A percentile compares a stretch with the other conserved stretches of the same genome.
These are phyloP conservation scores for Boletus eberwhitei DNA, from an alignment of 768 basidiomycete genomes.

Conservation along the genomic window DNA sequence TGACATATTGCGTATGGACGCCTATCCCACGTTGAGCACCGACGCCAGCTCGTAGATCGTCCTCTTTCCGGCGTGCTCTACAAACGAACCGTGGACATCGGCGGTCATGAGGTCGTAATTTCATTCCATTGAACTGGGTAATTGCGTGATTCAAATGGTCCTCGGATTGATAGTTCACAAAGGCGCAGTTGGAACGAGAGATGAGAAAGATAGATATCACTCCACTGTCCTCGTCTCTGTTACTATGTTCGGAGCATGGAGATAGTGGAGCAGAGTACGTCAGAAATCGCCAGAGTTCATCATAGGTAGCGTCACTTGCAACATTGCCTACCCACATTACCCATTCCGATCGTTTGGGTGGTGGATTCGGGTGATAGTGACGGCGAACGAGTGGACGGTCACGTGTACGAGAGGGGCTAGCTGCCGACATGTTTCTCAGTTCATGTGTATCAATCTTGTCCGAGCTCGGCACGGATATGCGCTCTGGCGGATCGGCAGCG, in stretches of 20 bases:
- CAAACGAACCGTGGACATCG: conserved; percentile 80
- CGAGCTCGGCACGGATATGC: conserved; percentile 1
- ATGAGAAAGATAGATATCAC: conserved; percentile 89
- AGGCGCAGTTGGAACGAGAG: conserved; percentile 91
- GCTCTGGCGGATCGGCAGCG: conserved; percentile 1
- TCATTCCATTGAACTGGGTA: conserved; percentile 63
- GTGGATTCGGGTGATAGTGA: conserved; percentile 67
- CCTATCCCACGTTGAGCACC: conserved; percentile 87
- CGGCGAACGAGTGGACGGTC: conserved; percentile 43
- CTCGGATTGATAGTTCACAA: conserved; percentile 80
- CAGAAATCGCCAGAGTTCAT: conserved; percentile 88
- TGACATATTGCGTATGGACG: conserved; percentile 81
- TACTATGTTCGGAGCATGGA: neutral
- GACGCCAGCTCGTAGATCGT: conserved; percentile 86
- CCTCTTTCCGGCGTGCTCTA: conserved; percentile 73
- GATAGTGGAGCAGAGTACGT: conserved; percentile 33
- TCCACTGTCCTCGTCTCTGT: conserved; percentile 37
- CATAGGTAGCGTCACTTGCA: conserved; percentile 74
- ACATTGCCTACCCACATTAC: conserved; percentile 98
- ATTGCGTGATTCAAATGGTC: conserved; percentile 65
- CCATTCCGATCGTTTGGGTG: conserved; percentile 79
- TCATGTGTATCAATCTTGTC: neutral
- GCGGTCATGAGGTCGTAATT: conserved; percentile 66
- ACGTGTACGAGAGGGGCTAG: neutral
- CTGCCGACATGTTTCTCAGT: neutral